A percentile compares a stretch with the other conserved stretches of the same genome.
Evolutionary conservation across 208 protist species (phyloP).

Genomic region (Kentomonas sorsogonicus): DNA sequence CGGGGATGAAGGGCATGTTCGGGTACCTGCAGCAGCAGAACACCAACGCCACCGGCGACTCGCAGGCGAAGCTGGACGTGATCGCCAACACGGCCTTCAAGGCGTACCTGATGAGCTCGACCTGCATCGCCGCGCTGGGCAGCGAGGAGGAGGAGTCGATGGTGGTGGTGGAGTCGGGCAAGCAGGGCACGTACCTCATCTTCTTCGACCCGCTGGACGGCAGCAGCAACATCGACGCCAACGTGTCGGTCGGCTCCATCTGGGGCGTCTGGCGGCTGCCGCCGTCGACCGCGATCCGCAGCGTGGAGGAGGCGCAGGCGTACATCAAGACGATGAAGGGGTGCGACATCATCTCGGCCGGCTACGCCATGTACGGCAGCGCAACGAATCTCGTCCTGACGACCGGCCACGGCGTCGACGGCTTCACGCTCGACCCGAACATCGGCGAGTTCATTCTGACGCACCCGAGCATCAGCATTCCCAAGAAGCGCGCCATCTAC

Average conservation of each 20-base stretch:
- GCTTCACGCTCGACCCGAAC: slow-evolving; percentile 94
- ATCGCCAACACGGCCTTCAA: slow-evolving; percentile 87
- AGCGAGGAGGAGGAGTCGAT: slow-evolving; percentile 83
- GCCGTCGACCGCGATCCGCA: slow-evolving; percentile 71
- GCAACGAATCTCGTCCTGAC: slow-evolving; percentile 93
- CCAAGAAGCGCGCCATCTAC: slow-evolving; percentile 91
- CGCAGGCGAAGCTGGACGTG: slow-evolving; percentile 84
- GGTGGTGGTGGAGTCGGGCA: slow-evolving; percentile 51
- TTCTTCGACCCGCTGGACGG: slow-evolving; percentile 96
- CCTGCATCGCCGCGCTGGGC: slow-evolving; percentile 59
- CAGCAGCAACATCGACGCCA: slow-evolving; percentile 96
- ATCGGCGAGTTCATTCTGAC: slow-evolving; percentile 97
- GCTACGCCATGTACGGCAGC: slow-evolving; percentile 95
- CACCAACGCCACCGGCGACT: slow-evolving; percentile 74
- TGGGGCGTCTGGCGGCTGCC: slow-evolving; percentile 84
- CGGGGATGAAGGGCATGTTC: slow-evolving; percentile 80
- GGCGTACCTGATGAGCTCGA: slow-evolving; percentile 72
- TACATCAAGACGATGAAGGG: slow-evolving; percentile 60
- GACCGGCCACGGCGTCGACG: slow-evolving; percentile 85
- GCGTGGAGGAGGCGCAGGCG: slow-evolving; percentile 72
- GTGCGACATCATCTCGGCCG: slow-evolving; percentile 71
- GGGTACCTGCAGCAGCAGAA: slow-evolving; percentile 49
- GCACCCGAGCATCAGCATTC: slow-evolving; percentile 90
- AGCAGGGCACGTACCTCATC: slow-evolving; percentile 87
- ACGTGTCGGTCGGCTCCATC: slow-evolving; percentile 94